Base-by-base conservation (phyloP, 2,329 filamentous ascomycete genomes). In the Aureobasidium zeae region DNA sequence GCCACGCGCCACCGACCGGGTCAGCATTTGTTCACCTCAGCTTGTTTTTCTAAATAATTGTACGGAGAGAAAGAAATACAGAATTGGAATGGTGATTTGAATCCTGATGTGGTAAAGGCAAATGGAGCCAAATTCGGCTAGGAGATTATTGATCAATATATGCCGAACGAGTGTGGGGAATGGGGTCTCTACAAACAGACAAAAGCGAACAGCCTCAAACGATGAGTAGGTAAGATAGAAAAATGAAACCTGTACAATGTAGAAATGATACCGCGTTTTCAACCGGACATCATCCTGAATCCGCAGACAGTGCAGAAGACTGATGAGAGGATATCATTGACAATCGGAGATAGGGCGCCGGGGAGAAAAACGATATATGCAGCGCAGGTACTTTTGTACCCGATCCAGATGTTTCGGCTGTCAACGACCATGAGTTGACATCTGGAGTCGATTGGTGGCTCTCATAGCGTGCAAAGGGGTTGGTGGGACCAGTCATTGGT, bases 401-500 rank as follows among this genome's bases (percentile, higher is more conserved):
- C 7, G 13, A n/a, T 8, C n/a, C 37, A 41, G n/a, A 8, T 22
- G 19, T 12, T 15, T n/a, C 22, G 13, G 13, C 25, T 7, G n/a
- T 41, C 15, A 41, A 19, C 37, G 37, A 26, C 39, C 9, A 20
- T 34, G 39, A 35, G 39, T 21, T 31, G 24, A 22, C 39, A 44
- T 11, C 7, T 43, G 10, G 22, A 22, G 22, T 17, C 31, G 24
- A n/a, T 22, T 31, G 13, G n/a, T 36, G 3, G 42, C 5, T n/a
- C 19, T 44, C 42, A 19, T 36, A 26, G 32, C 42, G 44, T 36
- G 44, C 55, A 38, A 57, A 61, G 7, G 58, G 57, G 44, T 61
- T 60, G 51, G 51, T 55, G 11, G 57, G 58, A 17, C 58, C 58
- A 16, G 57, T 59, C 30, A 55, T 53, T 11, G 57, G 58, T 15